Evolutionary conservation across 2,329 filamentous ascomycete species (phyloP), one percentile per base, ranked within the genome.

Genomic region (Colletotrichum sp.): DNA sequence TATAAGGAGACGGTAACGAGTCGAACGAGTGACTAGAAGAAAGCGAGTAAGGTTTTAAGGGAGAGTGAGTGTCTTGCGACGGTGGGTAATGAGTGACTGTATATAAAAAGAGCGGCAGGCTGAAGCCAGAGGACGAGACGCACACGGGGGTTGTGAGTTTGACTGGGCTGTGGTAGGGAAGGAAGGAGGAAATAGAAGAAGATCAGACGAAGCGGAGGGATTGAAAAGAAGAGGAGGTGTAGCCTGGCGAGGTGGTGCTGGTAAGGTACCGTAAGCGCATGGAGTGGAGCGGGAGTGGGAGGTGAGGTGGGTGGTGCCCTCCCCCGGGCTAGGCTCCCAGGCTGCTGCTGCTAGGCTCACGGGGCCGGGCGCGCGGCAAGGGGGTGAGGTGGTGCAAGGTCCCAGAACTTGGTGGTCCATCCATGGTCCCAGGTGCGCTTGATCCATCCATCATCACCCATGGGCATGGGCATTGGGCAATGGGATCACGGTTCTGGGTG

Each of bases 31-130:
- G 74, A 75, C 74, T 71, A 43, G 66, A 76, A 67, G 71, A 66
- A 71, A 57, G 71, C 36, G 74, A 71, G 61, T 28, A 67, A 24
- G 18, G 48, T 69, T 55, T 38, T 57, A 67, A 71, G 64, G 55
- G 74, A 60, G 76, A 30, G 21, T 57, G 15, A 28, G 66, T 77
- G 34, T 63, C 58, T 63, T 32, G 73, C 58, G 72, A 73, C 75
- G 65, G 71, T 67, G 75, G 71, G 73, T 63, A 75, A 76, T 38
- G 74, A 76, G 71, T 76, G 74, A 74, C 74, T 76, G 74, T 76
- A 76, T 75, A 75, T 52, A 52, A 75, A 74, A 76, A 76, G 74
- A 76, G 66, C 52, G 74, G 28, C 74, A 76, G 71, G 74, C 74
- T 75, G 74, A 76, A 71, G 74, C 74, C 66, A 75, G 71, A 67